Base-by-base conservation (phyloP, 148 eudicot species). In the Tetragonia tetragonoides region DNA sequence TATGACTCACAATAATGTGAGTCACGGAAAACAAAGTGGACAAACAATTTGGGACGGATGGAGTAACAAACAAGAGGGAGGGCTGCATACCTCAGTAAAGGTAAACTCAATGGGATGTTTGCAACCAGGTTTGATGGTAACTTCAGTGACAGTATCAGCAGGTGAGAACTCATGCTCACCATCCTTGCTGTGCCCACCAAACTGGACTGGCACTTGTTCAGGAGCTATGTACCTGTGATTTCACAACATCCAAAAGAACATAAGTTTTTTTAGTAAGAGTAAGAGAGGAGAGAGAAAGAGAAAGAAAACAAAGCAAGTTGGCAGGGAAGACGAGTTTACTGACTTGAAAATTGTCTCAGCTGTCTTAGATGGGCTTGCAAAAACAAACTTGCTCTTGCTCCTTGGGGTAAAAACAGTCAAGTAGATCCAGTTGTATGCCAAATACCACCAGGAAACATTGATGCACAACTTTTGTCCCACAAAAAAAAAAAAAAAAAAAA, bases 391-490 rank as follows among this genome's bases (percentile, higher is more conserved):
- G 97, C 97, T 91, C 85, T 88, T 91, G 74, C 88, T 91, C 75
- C 97, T 85, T 75, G 90, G 95, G 10, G 93, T 86, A 37, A 91
- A 84, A 57, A 91, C 89, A 10, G 90, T 88, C 62, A 87, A 70
- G 78, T 89, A 88, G 77, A 91, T 83, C 80, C 85, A 84, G 77
- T 88, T 84, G 80, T 87, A 87, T 18, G 93, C 97, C 81, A 91
- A 72, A 61, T 90, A 88, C 97, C 97, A 91, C 97, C 93, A 90
- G 20, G 97, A 91, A n/a, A 88, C 89, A 82, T 91, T 91, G 81
- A 91, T 85, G 86, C 91, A 90, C 84, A 91, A 82, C 97, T 91
- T 3, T 41, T 9, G 3, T 23, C 11, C 46, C 76, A 38, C 64
- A 8, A 17, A 3, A 12, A 42, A 73, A 38, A 70, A 15, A 18